Base-by-base conservation (phyloP, 805 yeast species). In the Cyberlindnera suaveolens region DNA sequence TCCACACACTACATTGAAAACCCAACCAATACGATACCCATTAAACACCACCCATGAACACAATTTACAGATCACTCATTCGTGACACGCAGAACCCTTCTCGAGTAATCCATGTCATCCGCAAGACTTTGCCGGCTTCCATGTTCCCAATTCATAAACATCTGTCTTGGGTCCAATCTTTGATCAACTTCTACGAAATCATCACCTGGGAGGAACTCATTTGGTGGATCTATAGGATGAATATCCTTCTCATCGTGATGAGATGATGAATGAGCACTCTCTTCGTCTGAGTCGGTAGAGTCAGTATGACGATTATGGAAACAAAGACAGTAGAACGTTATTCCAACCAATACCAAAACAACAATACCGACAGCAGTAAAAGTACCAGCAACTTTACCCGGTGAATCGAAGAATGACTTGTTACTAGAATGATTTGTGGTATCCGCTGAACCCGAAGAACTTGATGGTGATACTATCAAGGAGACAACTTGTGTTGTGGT, bases 311-410 rank as follows among this genome's bases (percentile, higher is more conserved):
- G 44, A n/a, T 36, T 36, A 51, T 38, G 45, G 42, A 64, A 64
- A 43, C 50, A 73, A 59, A 66, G 77, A 61, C 61, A 72, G 53
- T 62, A 74, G 11, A 76, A 34, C 2, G 81, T 47, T 1, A 69
- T 64, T 0, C 64, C 59, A 1, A 82, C 39, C 1, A 80, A 38
- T 0, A 71, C 77, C 0, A 75, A 50, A 0, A 65, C 74, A 3
- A 81, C 81, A 4, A 85, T 49, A 1, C 88, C 93, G 16, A 85
- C 93, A 0, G 76, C 89, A 2, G 81, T 75, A 61, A 85, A 85
- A 0, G 84, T 80, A 2, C 93, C 95, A 0, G 90, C 93, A 1
- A 85, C 91, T 54, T 81, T 82, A 0, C 90, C 91, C 31, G 72
- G 74, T 33, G 75, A 67, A 43, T 74, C 70, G 64, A 82, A 85